These are phyloP conservation scores for Sequoiadendron giganteum DNA, from an alignment of 75 land plant species.

Conservation along the genomic window DNA sequence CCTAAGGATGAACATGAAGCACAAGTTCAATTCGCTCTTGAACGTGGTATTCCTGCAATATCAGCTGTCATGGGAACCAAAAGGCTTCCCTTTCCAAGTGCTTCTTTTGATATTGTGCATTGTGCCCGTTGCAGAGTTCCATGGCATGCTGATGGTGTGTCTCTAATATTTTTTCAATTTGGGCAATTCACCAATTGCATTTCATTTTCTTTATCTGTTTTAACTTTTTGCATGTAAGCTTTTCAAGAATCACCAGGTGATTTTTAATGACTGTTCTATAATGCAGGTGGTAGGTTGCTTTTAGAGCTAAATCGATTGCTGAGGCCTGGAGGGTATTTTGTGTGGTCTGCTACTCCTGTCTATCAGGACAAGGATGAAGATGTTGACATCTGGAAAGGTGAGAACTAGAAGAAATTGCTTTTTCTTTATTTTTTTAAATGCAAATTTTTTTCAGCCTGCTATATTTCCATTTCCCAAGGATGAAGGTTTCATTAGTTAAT, in stretches of 20 bases:
- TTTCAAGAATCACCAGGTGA: background rate
- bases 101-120: slow-evolving; percentile 80
- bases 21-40: slow-evolving; percentile 91
- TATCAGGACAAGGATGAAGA: slow-evolving; percentile 59
- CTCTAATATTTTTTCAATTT: background rate
- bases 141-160: slow-evolving; percentile 85
- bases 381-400: slow-evolving; percentile 71
- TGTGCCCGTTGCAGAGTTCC: slow-evolving; percentile 95
- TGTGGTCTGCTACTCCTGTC: slow-evolving; percentile 96
- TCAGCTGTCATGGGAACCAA: slow-evolving; percentile 91
- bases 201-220: slow-evolving; percentile 1
- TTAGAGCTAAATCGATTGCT: slow-evolving; percentile 81
- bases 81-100: slow-evolving; percentile 74
- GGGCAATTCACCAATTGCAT: background rate
- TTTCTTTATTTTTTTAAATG: background rate
- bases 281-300: slow-evolving; percentile 78
- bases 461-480: background rate
- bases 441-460: background rate
- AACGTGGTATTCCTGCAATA: slow-evolving; percentile 93
- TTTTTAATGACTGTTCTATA: background rate
- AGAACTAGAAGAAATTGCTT: background rate
- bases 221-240: background rate
- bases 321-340: slow-evolving; percentile 85
- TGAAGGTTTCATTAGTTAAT: background rate
- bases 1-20: slow-evolving; percentile 98